phyloP scores from a whole-genome alignment of 2,329 filamentous ascomycete genomes.

The Sporothrix globosa region DNA sequence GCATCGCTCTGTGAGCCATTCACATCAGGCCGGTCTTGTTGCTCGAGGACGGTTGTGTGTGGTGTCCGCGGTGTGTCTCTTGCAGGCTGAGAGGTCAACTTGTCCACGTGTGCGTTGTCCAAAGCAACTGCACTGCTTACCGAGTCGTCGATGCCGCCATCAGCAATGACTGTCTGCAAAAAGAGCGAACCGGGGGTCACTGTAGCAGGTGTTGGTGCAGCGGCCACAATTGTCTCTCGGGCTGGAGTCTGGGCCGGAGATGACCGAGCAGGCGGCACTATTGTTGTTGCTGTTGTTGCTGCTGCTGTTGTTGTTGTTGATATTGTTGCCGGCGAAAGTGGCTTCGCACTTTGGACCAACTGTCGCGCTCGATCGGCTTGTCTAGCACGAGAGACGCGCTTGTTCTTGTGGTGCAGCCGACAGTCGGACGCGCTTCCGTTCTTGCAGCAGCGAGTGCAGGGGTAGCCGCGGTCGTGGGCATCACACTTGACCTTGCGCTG shows the following conservation, averaged over 20 bases:
- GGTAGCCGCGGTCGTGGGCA: slow-evolving; percentile 28
- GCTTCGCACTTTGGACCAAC: background rate
- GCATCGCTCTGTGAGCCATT: background rate
- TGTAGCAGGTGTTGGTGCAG: background rate
- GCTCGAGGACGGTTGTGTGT: background rate
- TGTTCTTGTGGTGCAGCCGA: slow-evolving; percentile 21
- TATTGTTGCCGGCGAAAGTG: slow-evolving; percentile 3
- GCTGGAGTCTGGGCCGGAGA: background rate
- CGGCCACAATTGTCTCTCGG: background rate
- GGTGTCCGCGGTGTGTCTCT: background rate
- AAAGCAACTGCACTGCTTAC: background rate
- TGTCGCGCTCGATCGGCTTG: background rate
- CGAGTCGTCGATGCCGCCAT: background rate
- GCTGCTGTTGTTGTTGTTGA: too few relatives aligned
- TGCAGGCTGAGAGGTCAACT: background rate
- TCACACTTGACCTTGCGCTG: slow-evolving; percentile 29
- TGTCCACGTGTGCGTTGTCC: background rate
- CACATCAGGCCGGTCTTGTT: background rate
- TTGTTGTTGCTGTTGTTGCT: too few relatives aligned
- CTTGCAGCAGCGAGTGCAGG: slow-evolving; percentile 27
- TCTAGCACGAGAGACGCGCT: background rate
- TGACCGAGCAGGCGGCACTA: too few relatives aligned
- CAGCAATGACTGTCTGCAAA: slow-evolving; percentile 20
- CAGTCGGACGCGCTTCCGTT: slow-evolving; percentile 12
- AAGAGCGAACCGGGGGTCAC: slow-evolving; percentile 8